Evolutionary conservation across 192 early-diverging fungal species (phyloP).

Genomic region (Backusella macrospora): DNA sequence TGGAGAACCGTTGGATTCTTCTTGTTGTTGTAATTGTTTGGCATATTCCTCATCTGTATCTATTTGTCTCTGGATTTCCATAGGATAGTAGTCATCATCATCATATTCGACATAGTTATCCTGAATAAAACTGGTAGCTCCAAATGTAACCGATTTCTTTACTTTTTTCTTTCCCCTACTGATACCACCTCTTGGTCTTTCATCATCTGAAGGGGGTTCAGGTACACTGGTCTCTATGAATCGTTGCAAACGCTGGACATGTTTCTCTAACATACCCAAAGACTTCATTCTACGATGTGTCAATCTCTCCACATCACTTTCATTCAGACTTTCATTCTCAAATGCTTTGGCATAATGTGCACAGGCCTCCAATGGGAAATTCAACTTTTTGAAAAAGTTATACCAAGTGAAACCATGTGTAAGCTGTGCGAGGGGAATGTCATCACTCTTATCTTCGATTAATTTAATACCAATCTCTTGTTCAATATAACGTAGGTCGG

Average conservation of each 20-base stretch:
- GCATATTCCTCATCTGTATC: conserved; percentile 83
- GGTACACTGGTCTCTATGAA: conserved; percentile 55
- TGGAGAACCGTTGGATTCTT: conserved; percentile 43
- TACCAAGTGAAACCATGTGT: conserved; percentile 66
- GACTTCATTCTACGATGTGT: conserved; percentile 71
- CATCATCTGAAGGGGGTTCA: conserved; percentile 49
- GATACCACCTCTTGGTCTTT: conserved; percentile 12
- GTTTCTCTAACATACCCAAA: conserved; percentile 83
- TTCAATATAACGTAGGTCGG: conserved; percentile 57
- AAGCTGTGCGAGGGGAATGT: conserved; percentile 38
- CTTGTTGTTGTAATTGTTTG: conserved; percentile 83
- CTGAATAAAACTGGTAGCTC: conserved; percentile 32
- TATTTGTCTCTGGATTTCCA: conserved; percentile 57
- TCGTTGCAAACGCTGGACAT: conserved; percentile 79
- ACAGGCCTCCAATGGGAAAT: conserved; percentile 69
- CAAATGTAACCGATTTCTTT: conserved; percentile 41
- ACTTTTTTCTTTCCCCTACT: conserved; percentile 35
- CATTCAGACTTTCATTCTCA: conserved; percentile 80
- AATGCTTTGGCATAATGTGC: conserved; percentile 82
- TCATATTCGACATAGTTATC: conserved; percentile 36
- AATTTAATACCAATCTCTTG: conserved; percentile 34
- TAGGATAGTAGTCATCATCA: conserved; percentile 20
- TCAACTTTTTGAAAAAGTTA: conserved; percentile 85
- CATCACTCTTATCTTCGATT: conserved; percentile 31
- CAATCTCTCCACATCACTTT: conserved; percentile 72